These are phyloP conservation scores for Aspergillus sclerotiicarbonarius DNA, from an alignment of 495 filamentous ascomycete genomes.

Conservation along the genomic window DNA sequence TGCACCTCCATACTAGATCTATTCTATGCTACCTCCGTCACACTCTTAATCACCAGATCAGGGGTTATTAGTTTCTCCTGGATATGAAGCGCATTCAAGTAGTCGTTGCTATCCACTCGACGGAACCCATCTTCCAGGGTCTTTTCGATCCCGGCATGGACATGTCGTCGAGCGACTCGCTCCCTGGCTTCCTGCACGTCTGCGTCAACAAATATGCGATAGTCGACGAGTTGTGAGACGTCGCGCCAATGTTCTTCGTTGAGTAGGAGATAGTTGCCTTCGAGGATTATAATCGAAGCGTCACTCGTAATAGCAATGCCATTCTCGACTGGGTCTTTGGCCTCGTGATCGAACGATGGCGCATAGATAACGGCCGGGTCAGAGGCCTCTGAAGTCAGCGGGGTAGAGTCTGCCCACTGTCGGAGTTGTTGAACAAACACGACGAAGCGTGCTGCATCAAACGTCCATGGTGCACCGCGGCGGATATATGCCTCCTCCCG, in stretches of 20 bases:
- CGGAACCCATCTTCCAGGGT: slow-evolving; percentile 37
- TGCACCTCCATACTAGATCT: neutral
- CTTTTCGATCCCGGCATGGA: slow-evolving; percentile 39
- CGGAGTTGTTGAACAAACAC: slow-evolving; percentile 21
- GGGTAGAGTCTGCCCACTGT: slow-evolving; percentile 6
- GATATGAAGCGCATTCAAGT: slow-evolving; percentile 35
- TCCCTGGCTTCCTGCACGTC: slow-evolving; percentile 30
- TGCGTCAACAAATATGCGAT: slow-evolving; percentile 38
- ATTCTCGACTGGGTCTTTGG: slow-evolving; percentile 40
- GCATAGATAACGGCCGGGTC: slow-evolving; percentile 12
- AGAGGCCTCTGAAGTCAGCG: neutral
- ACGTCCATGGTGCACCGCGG: slow-evolving; percentile 45
- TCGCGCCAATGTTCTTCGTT: slow-evolving; percentile 33
- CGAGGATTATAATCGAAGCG: slow-evolving; percentile 34
- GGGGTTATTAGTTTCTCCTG: slow-evolving; percentile 26
- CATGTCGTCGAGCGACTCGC: slow-evolving; percentile 37
- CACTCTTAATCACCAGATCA: slow-evolving; percentile 30
- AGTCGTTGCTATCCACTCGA: slow-evolving; percentile 42
- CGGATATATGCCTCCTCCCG: slow-evolving; percentile 35
- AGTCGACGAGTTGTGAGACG: slow-evolving; percentile 26
- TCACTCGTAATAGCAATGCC: slow-evolving; percentile 32
- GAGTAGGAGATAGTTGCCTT: slow-evolving; percentile 39
- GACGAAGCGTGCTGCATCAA: slow-evolving; percentile 34
- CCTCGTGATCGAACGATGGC: slow-evolving; percentile 36
- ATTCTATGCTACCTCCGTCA: slow-evolving; percentile 7